Percentiles rank a stretch among this genome's conserved stretches.
phyloP scores from a whole-genome alignment of 106 monocot genomes.

The Agapanthus africanus region DNA sequence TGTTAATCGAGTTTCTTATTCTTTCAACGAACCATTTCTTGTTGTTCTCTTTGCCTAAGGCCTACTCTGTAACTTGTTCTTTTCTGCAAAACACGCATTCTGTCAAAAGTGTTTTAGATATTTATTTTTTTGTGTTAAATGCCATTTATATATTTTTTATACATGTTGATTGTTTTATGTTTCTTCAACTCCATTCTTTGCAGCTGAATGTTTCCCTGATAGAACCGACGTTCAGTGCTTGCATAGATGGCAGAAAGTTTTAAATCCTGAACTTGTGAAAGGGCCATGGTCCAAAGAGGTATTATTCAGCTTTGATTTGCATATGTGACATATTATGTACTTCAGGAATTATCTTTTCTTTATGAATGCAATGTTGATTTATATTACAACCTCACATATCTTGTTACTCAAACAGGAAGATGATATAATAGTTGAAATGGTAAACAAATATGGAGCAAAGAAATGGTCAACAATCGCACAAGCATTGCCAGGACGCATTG shows the following conservation, averaged over 20 bases:
- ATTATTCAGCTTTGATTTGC: neutral
- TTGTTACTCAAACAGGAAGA: conserved; percentile 58
- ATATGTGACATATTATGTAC: neutral
- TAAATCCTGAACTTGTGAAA: conserved; percentile 93
- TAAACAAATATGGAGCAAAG: conserved; percentile 70
- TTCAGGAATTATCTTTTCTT: neutral
- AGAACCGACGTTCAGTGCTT: conserved; percentile 89
- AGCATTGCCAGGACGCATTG: conserved; percentile 89
- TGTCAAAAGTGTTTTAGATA: neutral
- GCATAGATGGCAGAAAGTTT: conserved; percentile 97
- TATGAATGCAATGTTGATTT: neutral
- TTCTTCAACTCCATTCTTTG: conserved; percentile 10
- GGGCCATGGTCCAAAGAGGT: conserved; percentile 99
- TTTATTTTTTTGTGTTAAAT: neutral
- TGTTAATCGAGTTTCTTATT: neutral
- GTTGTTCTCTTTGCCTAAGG: neutral
- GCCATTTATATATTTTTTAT: neutral
- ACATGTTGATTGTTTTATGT: neutral
- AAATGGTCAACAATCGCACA: conserved; percentile 93
- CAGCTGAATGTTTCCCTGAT: conserved; percentile 89
- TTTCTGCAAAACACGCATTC: neutral
- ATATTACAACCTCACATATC: neutral
- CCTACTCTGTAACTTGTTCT: neutral
- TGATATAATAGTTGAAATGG: conserved; percentile 78
- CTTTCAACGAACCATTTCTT: neutral